Percentiles rank a stretch among this genome's conserved stretches.
These are phyloP conservation scores for Cryptosporidium viatorum DNA, from an alignment of 169 alveolate species.

Conservation along the genomic window DNA sequence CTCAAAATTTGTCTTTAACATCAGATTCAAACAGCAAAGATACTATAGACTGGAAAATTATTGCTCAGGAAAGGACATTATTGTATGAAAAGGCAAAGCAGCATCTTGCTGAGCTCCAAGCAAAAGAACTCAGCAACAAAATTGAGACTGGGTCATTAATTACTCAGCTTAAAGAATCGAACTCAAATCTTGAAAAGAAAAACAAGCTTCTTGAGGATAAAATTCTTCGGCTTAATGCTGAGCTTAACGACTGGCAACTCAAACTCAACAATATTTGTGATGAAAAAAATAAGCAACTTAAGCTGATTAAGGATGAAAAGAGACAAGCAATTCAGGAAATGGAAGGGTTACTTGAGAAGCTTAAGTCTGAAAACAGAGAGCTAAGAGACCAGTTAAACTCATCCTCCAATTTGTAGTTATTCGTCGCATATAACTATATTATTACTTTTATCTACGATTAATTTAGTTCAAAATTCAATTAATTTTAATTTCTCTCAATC, in stretches of 20 bases:
- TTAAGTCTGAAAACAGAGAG: constrained; percentile 33
- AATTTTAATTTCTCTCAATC: not conserved
- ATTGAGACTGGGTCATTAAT: constrained; percentile 57
- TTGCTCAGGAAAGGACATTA: constrained; percentile 39
- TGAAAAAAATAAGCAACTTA: constrained; percentile 49
- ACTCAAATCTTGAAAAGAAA: constrained; percentile 21
- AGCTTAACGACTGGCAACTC: constrained; percentile 69
- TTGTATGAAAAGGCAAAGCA: constrained; percentile 68
- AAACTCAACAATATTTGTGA: constrained; percentile 45
- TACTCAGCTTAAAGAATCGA: constrained; percentile 39
- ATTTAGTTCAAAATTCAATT: not conserved
- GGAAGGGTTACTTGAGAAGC: constrained; percentile 45
- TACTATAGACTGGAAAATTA: constrained; percentile 24
- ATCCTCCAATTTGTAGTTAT: not conserved
- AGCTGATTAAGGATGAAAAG: constrained; percentile 49
- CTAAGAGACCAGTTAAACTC: not conserved
- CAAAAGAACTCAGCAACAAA: constrained; percentile 54
- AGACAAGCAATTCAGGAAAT: constrained; percentile 39
- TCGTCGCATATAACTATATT: not conserved
- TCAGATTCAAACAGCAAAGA: not conserved
- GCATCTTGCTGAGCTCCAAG: constrained; percentile 47
- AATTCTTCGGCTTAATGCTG: constrained; percentile 49
- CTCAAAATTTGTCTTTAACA: not conserved
- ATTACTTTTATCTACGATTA: not conserved
- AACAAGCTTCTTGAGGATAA: constrained; percentile 27